Conservation (phyloP, 768 basidiomycete species). For the Phlebiopsis gigantea region DNA sequence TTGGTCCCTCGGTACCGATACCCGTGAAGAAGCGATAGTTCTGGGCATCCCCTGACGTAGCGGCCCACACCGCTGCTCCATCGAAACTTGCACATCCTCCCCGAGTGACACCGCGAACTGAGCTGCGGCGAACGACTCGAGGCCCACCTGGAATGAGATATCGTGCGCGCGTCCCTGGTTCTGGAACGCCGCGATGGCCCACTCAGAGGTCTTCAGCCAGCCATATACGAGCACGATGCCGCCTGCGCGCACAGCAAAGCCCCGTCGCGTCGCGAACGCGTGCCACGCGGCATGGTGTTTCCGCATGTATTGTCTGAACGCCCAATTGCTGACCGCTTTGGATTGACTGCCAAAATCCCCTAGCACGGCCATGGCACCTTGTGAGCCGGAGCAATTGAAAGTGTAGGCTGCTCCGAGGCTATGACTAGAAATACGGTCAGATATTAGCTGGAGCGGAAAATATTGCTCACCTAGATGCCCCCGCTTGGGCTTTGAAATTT, state of each 20-base stretch:
- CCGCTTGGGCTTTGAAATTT: background rate
- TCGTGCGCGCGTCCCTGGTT: background rate
- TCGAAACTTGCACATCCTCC: background rate
- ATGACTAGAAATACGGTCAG: background rate
- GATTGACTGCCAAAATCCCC: background rate
- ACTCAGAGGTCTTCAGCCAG: constrained; percentile 15
- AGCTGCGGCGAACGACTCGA: background rate
- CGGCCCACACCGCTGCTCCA: background rate
- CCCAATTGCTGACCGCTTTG: background rate
- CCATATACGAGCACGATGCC: constrained; percentile 15
- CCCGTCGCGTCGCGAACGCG: constrained; percentile 5
- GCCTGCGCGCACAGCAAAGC: background rate
- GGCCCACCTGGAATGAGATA: background rate
- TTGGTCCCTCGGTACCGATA: constrained; percentile 9
- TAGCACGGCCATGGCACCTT: background rate
- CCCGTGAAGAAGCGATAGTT: no score
- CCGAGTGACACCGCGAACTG: background rate
- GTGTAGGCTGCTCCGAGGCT: background rate
- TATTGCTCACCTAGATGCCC: background rate
- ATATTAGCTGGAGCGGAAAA: background rate
- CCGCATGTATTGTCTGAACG: constrained; percentile 4
- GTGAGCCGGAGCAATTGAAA: background rate
- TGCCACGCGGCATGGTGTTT: constrained; percentile 8
- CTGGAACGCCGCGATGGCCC: constrained; percentile 14
- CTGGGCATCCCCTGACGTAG: no score